These are phyloP conservation scores for Oryza brachyantha DNA, from an alignment of 176 grass and related monocot species.

Conservation along the genomic window DNA sequence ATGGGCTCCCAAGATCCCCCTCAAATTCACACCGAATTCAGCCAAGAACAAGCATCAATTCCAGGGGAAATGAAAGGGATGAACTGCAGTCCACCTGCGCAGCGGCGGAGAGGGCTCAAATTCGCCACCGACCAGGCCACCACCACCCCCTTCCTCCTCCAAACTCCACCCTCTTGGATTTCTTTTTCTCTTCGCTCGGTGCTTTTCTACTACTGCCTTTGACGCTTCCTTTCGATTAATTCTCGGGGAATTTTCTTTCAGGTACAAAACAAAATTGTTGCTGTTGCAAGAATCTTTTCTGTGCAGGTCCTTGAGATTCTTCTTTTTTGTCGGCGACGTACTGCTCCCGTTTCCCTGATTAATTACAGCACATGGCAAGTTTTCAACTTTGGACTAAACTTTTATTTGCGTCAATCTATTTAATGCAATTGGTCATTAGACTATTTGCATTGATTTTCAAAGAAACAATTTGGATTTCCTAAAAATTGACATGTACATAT, in stretches of 20 bases:
- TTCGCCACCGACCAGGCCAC: conserved; percentile 19
- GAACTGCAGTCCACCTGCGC: conserved; percentile 17
- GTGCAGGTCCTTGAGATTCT: neutral
- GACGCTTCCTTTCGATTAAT: conserved; percentile 13
- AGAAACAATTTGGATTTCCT: no score
- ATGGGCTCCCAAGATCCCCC: neutral
- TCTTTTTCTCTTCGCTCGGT: neutral
- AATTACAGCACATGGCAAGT: neutral
- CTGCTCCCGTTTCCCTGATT: neutral
- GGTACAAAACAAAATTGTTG: conserved; percentile 21
- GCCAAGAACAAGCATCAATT: neutral
- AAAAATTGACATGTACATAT: no score
- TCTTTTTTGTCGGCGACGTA: neutral
- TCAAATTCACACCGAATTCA: neutral
- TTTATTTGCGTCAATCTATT: neutral
- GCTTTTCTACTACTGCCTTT: neutral
- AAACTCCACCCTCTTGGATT: conserved; percentile 10
- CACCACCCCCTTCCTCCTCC: neutral
- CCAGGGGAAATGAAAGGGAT: neutral
- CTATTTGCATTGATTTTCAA: no score
- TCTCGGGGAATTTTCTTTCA: neutral
- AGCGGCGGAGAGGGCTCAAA: neutral
- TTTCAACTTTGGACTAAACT: neutral
- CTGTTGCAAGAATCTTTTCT: conserved; percentile 11
- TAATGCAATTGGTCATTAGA: no score